Evolutionary conservation across 2,329 filamentous ascomycete genomes (phyloP).

Genomic region (Cladosporium sphaerospermum): DNA sequence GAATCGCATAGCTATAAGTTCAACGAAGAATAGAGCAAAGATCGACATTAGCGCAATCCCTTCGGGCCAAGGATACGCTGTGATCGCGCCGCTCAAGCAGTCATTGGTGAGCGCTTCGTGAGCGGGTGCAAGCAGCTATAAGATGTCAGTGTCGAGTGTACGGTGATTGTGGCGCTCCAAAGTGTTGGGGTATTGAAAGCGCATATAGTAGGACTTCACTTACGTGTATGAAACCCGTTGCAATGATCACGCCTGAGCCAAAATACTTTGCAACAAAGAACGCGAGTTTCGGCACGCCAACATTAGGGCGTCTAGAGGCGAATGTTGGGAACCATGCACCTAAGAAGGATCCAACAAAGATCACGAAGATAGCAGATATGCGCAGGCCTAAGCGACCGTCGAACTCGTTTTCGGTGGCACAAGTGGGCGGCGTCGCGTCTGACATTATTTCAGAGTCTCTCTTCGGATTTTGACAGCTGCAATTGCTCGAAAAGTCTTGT

Average conservation of each 20-base stretch:
- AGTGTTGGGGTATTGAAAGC: neutral
- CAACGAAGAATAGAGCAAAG: constrained; percentile 80
- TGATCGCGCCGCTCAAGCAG: constrained; percentile 61
- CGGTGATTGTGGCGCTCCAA: neutral
- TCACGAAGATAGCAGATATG: constrained; percentile 84
- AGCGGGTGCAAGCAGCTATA: constrained; percentile 66
- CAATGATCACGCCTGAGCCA: constrained; percentile 87
- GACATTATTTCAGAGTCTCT: neutral
- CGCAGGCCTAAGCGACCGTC: constrained; percentile 65
- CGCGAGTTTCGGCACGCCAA: constrained; percentile 61
- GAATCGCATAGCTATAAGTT: constrained; percentile 73
- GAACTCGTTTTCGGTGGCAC: constrained; percentile 58
- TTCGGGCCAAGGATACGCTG: constrained; percentile 73
- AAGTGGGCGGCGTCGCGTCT: constrained; percentile 33
- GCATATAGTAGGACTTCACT: constrained; percentile 17
- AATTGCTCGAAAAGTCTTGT: neutral
- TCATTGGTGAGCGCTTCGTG: constrained; percentile 64
- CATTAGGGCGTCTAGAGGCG: constrained; percentile 52
- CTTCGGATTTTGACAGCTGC: neutral
- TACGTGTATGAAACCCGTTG: constrained; percentile 85
- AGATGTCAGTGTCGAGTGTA: constrained; percentile 10
- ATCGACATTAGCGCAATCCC: constrained; percentile 82
- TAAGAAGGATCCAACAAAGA: constrained; percentile 59
- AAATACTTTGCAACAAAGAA: constrained; percentile 92
- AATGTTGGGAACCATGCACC: constrained; percentile 70